Evolutionary conservation across 2,329 filamentous ascomycete genomes (phyloP).

Genomic region (Ophiostoma montium): DNA sequence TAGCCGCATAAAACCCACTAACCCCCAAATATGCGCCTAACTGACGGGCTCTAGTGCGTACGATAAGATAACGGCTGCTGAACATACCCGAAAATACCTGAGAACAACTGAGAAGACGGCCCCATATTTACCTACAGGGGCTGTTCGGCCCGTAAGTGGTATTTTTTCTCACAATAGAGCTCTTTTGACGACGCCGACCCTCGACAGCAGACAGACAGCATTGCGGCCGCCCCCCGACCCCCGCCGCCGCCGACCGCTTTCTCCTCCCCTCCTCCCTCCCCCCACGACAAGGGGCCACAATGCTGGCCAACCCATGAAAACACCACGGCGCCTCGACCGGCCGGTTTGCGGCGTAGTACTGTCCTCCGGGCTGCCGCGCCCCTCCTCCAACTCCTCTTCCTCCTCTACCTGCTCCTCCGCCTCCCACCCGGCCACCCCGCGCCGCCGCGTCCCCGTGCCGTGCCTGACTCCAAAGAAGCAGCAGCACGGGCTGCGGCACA

Average conservation of each 20-base stretch:
- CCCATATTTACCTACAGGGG: not conserved
- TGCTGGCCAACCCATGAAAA: conserved; percentile 47
- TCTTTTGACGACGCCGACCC: too few species aligned
- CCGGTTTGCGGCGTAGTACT: conserved; percentile 44
- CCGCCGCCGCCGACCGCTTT: too few species aligned
- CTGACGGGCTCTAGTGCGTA: not conserved
- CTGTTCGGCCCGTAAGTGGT: not conserved
- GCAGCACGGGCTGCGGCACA: not conserved
- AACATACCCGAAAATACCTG: too few species aligned
- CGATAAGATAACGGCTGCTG: conserved; percentile 7
- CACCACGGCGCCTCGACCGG: conserved; percentile 43
- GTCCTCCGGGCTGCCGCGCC: conserved; percentile 27
- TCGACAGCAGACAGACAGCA: too few species aligned
- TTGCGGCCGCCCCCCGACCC: too few species aligned
- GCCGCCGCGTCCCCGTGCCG: not conserved
- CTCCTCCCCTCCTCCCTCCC: too few species aligned
- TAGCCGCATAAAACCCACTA: conserved; percentile 2
- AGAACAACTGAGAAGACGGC: not conserved
- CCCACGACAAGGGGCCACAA: conserved; percentile 19
- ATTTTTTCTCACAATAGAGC: too few species aligned
- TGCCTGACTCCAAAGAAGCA: not conserved
- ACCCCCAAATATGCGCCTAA: conserved; percentile 3
- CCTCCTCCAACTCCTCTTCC: not conserved
- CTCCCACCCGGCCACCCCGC: not conserved
- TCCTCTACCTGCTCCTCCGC: not conserved